phyloP scores from a whole-genome alignment of 768 basidiomycete genomes.

The Lactarius evosmus region DNA sequence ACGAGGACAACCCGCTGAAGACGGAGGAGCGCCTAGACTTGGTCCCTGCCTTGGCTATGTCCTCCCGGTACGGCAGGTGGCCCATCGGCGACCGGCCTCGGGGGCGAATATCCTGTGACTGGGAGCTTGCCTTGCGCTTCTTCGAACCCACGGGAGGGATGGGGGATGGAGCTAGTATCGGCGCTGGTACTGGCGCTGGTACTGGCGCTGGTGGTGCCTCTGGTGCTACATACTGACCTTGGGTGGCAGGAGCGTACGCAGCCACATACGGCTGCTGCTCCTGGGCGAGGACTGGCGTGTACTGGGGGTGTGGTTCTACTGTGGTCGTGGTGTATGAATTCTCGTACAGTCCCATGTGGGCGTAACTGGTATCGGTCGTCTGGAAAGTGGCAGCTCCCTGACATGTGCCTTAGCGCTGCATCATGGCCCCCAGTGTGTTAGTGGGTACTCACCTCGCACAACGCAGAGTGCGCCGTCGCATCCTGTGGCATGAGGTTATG shows the following conservation, averaged over 20 bases:
- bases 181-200: neutral
- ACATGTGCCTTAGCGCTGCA: neutral
- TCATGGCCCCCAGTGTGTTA: slow-evolving; percentile 11
- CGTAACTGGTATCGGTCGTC: neutral
- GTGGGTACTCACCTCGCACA: slow-evolving; percentile 25
- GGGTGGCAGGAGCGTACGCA: neutral
- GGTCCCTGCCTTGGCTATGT: neutral
- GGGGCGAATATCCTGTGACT: neutral
- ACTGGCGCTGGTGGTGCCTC: neutral
- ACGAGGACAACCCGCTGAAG: neutral
- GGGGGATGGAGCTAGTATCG: neutral
- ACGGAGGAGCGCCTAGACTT: neutral
- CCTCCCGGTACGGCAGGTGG: slow-evolving; percentile 26
- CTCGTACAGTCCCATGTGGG: neutral
- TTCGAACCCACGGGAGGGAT: neutral
- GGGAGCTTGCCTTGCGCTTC: neutral
- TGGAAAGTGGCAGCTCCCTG: slow-evolving; percentile 8
- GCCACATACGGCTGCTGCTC: slow-evolving; percentile 3
- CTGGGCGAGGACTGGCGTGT: neutral
- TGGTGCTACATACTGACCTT: slow-evolving; percentile 3
- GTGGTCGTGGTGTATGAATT: neutral
- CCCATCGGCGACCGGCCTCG: slow-evolving; percentile 24
- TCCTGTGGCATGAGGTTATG: slow-evolving; percentile 16
- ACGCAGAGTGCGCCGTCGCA: neutral
- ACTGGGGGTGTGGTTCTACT: neutral